A percentile compares a stretch with the other conserved stretches of the same genome.
phyloP scores from a whole-genome alignment of 495 filamentous ascomycete species.

The Penicillium antarcticum region DNA sequence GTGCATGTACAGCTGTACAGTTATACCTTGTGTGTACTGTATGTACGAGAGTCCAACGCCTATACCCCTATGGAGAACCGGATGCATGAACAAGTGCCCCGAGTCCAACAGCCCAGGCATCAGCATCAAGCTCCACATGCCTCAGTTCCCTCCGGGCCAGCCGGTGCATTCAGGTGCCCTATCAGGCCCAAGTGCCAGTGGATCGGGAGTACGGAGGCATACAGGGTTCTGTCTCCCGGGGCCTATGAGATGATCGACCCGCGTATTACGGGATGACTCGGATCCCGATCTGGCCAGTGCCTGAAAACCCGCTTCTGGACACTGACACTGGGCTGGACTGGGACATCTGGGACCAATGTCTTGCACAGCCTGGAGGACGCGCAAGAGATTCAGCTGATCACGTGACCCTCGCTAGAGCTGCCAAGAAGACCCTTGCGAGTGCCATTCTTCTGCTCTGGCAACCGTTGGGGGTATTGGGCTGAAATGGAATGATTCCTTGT shows the following conservation, averaged over 20 bases:
- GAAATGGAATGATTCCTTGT: neutral
- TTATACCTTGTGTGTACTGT: too few relatives aligned
- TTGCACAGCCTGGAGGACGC: slow-evolving; percentile 1
- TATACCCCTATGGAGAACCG: neutral
- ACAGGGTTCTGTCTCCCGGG: slow-evolving; percentile 20
- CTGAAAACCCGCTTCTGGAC: neutral
- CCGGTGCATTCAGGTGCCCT: slow-evolving; percentile 10
- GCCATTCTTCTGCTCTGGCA: neutral
- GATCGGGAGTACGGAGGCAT: slow-evolving; percentile 16
- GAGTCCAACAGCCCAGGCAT: slow-evolving; percentile 4
- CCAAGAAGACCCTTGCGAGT: slow-evolving; percentile 11
- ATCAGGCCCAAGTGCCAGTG: slow-evolving; percentile 3
- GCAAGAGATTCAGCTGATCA: neutral
- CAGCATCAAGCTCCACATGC: slow-evolving; percentile 17
- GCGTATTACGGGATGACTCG: slow-evolving; percentile 26
- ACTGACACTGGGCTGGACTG: too few relatives aligned
- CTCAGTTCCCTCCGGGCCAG: slow-evolving; percentile 21
- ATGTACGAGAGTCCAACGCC: too few relatives aligned
- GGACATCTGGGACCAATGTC: neutral
- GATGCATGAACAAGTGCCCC: neutral
- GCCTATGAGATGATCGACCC: slow-evolving; percentile 21
- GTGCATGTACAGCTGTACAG: too few relatives aligned
- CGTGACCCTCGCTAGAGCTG: neutral
- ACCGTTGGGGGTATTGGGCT: too few relatives aligned
- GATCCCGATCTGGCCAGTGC: slow-evolving; percentile 8